Evolutionary conservation across 148 eudicot species (phyloP), one percentile per base, ranked within the genome.

Genomic region (Chenopodium album): DNA sequence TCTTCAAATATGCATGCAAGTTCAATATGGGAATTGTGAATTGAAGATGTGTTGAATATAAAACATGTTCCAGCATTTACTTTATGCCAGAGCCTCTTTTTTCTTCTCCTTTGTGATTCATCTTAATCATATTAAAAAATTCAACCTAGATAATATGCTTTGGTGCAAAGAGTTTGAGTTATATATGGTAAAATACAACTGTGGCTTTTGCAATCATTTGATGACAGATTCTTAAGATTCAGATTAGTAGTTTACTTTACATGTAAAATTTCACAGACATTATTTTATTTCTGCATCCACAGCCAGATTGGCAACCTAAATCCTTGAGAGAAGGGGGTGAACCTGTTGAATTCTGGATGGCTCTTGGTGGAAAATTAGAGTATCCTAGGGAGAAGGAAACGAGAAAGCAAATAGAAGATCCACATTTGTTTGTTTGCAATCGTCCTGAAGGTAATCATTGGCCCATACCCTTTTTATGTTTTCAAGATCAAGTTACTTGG

Each of bases 311-410:
- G 77, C 77, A 74, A 50, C 77, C 77, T 48, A 74, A 28, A 73
- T 74, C 77, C 17, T 50, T 74, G 41, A 26, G 63, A 74, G 77
- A 74, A 74, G 76, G 77, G 54, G 63, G 77, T 74, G 77, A 74
- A 52, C 63, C 63, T 28, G 63, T 28, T 23, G 37, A 52, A 28
- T 74, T 74, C 9, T 74, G 77, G 77, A 74, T 16, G 37, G 19
- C 41, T 52, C 37, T 74, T 50, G 37, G 41, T 28, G 77, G 77
- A 52, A 50, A 74, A 74, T 62, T 63, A 48, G 77, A 74, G 11
- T 74, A 74, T 74, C 60, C 76, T n/a, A 73, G 76, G 56, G 76
- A 73, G 26, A 73, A 73, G 76, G 47, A 46, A 22, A 73, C 26
- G 31, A 73, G 34, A 73, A 73, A 72, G 59, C 76, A 73, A 48